phyloP scores from a whole-genome alignment of 1,139 yeast genomes.

The Saccharomyces pastorianus region DNA sequence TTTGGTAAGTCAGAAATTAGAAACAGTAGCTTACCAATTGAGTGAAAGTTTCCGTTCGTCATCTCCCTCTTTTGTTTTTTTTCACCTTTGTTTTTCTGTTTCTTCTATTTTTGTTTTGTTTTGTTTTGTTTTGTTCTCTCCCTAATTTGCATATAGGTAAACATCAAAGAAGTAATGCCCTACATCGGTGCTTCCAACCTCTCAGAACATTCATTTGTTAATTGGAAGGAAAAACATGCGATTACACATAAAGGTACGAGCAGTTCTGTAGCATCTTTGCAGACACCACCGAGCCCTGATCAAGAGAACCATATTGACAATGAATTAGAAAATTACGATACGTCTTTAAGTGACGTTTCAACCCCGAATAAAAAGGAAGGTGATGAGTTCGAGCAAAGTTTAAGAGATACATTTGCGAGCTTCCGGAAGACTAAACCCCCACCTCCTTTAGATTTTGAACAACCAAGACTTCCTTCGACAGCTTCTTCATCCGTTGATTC shows the following conservation, averaged over 20 bases:
- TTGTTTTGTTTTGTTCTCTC: background rate
- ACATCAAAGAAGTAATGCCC: conserved; percentile 11
- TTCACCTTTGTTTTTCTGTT: background rate
- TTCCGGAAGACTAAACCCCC: background rate
- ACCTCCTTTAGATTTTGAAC: background rate
- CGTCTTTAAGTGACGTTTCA: background rate
- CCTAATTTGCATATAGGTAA: background rate
- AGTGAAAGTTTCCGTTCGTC: background rate
- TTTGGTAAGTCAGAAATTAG: background rate
- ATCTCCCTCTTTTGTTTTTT: background rate
- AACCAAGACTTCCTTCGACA: background rate
- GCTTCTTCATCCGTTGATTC: conserved; percentile 6
- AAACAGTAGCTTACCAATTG: background rate
- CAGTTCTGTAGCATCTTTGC: background rate
- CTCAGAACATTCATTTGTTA: conserved; percentile 14
- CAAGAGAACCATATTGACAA: background rate
- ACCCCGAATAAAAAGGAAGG: background rate
- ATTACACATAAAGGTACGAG: conserved; percentile 5
- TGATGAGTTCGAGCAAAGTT: background rate
- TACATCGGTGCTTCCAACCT: conserved; percentile 20
- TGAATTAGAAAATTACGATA: background rate
- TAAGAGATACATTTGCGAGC: background rate
- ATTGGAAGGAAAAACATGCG: conserved; percentile 19
- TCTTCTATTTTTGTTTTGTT: background rate
- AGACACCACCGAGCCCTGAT: background rate